Evolutionary conservation across 2,329 filamentous ascomycete genomes (phyloP), one percentile per base, ranked within the genome.

Genomic region (Arthrobotrys megalospora): DNA sequence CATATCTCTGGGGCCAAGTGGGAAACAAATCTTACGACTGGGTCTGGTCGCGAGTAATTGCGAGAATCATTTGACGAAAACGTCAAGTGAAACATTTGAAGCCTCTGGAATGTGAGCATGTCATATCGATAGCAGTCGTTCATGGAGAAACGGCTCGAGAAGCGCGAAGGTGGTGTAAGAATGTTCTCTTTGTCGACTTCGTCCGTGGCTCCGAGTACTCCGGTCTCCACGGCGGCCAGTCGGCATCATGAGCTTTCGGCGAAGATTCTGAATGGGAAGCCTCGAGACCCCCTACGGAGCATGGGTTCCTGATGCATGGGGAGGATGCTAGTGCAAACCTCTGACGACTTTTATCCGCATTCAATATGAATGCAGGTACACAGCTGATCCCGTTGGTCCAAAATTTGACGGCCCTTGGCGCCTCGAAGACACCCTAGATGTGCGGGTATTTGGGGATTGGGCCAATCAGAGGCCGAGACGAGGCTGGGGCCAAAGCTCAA

Each of bases 291-390:
- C 36, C 50, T 41, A 50, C 47, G 36, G 36, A 19, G 50, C 69
- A 73, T 71, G 68, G 69, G 60, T 63, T 62, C 53, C 41, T 55
- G 43, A 70, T 41, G 53, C 66, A 70, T 70, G 66, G 66, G 55
- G 62, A 47, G 32, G 52, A 63, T 71, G 67, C 67, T 78, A 67
- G 75, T 55, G 75, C 52, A 71, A 68, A 67, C 75, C 60, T 71
- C 66, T 77, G 66, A 77, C 73, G 73, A 77, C 65, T 72, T 78
- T 78, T 78, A 78, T 58, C 75, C 75, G 75, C 75, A 72, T 72
- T 72, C 67, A 72, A 72, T 78, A 45, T 66, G 63, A 78, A 78
- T 78, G 75, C 75, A 78, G 75, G 75, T 78, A 78, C 75, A 71
- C 60, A 78, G 73, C 75, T 72, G 36, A 78, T 78, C 67, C 75